Percentiles rank a stretch among this genome's conserved stretches.
phyloP scores from a whole-genome alignment of 139 green algal species.

The Chlorella sp. region DNA sequence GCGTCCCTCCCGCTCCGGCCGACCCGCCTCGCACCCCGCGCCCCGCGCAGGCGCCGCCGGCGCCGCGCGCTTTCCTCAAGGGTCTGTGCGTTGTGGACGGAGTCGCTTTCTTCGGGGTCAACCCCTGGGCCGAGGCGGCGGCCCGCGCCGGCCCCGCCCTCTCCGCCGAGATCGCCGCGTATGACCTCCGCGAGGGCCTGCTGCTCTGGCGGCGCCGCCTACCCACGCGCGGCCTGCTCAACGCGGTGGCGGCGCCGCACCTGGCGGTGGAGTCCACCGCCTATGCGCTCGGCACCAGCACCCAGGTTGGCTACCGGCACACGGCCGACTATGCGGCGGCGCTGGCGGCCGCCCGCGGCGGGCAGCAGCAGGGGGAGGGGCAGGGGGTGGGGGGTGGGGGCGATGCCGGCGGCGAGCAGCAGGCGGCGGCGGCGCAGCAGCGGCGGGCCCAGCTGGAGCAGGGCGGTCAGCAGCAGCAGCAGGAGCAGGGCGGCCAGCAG shows the following conservation, averaged over 20 bases:
- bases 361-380: not conserved
- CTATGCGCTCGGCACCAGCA: conserved; percentile 8
- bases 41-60: too few relatives aligned
- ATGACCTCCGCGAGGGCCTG: conserved; percentile 48
- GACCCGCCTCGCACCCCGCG: not conserved
- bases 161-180: conserved; percentile 62
- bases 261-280: conserved; percentile 45
- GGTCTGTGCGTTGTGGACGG: conserved; percentile 73
- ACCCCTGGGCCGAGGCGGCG: conserved; percentile 6
- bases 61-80: conserved; percentile 65
- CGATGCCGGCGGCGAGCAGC: conserved; percentile 4
- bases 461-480: conserved; percentile 1
- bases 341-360: conserved; percentile 8
- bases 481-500: not conserved
- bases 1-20: not conserved
- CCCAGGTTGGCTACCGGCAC: conserved; percentile 14
- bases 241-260: conserved; percentile 72
- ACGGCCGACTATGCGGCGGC: not conserved
- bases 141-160: conserved; percentile 17
- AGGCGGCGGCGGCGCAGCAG: conserved; percentile 3
- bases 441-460: conserved; percentile 18
- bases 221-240: conserved; percentile 72
- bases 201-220: conserved; percentile 69
- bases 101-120: conserved; percentile 81
- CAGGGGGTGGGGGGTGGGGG: too few relatives aligned